These are phyloP conservation scores for Heliamphora pulchella DNA, from an alignment of 179 eudicot genomes.

Conservation along the genomic window DNA sequence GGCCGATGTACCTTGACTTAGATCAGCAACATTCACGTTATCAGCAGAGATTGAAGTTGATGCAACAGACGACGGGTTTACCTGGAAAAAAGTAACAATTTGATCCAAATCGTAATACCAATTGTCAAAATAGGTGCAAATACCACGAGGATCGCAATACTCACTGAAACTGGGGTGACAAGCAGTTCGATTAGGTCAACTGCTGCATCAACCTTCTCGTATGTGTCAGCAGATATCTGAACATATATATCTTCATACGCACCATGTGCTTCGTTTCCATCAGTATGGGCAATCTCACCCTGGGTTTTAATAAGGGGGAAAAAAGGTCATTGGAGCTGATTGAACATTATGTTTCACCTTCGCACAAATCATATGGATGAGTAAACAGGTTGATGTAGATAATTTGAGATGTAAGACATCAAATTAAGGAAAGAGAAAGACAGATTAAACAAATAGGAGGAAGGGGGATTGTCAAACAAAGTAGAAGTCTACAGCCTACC, in stretches of 20 bases:
- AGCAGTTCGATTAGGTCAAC: slow-evolving; percentile 71
- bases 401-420: background rate
- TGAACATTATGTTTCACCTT: background rate
- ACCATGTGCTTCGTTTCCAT: slow-evolving; percentile 47
- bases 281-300: slow-evolving; percentile 55
- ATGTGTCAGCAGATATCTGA: slow-evolving; percentile 68
- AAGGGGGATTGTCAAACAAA: background rate
- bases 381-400: background rate
- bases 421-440: background rate
- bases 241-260: slow-evolving; percentile 59
- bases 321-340: background rate
- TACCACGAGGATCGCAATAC: slow-evolving; percentile 24
- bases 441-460: background rate
- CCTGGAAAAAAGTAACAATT: slow-evolving; percentile 34
- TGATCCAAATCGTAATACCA: too few relatives aligned
- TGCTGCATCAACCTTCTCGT: slow-evolving; percentile 90
- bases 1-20: slow-evolving; percentile 31
- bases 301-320: slow-evolving; percentile 17
- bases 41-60: slow-evolving; percentile 39
- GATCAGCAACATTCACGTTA: slow-evolving; percentile 22
- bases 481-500: background rate
- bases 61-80: slow-evolving; percentile 45
- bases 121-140: too few relatives aligned
- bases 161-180: slow-evolving; percentile 61
- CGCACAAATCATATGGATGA: background rate